Evolutionary conservation across 106 monocot genomes (phyloP).

Genomic region (Platanthera guangdongensis): DNA sequence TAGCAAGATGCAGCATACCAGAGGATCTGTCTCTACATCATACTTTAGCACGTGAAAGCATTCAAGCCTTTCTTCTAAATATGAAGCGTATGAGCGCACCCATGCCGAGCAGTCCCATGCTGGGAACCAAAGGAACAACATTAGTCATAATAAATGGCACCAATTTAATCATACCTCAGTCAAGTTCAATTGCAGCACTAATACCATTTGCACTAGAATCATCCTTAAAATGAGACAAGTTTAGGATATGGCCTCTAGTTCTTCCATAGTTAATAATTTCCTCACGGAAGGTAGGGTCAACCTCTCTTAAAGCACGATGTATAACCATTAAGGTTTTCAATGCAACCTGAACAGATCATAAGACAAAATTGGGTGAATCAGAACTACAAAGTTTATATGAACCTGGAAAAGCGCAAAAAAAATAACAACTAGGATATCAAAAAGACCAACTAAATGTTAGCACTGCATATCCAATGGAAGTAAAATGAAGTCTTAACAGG

Average conservation of each 20-base stretch:
- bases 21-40: conserved; percentile 80
- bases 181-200: background rate
- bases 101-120: conserved; percentile 98
- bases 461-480: no score
- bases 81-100: conserved; percentile 88
- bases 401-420: background rate
- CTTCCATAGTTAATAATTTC: conserved; percentile 94
- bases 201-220: conserved; percentile 90
- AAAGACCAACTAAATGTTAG: no score
- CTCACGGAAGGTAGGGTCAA: conserved; percentile 91
- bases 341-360: conserved; percentile 55
- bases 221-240: conserved; percentile 93
- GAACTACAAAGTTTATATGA: background rate
- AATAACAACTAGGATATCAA: background rate
- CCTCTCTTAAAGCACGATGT: conserved; percentile 94
- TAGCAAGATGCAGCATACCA: conserved; percentile 37
- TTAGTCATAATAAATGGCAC: background rate
- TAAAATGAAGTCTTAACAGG: no score
- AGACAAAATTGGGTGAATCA: conserved; percentile 1
- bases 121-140: conserved; percentile 27
- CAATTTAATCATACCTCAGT: background rate
- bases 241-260: conserved; percentile 75
- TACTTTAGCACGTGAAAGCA: conserved; percentile 75
- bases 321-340: conserved; percentile 87
- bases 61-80: conserved; percentile 92